Conservation (phyloP, 345 rosid genomes). For the Bruguiera sexangula region DNA sequence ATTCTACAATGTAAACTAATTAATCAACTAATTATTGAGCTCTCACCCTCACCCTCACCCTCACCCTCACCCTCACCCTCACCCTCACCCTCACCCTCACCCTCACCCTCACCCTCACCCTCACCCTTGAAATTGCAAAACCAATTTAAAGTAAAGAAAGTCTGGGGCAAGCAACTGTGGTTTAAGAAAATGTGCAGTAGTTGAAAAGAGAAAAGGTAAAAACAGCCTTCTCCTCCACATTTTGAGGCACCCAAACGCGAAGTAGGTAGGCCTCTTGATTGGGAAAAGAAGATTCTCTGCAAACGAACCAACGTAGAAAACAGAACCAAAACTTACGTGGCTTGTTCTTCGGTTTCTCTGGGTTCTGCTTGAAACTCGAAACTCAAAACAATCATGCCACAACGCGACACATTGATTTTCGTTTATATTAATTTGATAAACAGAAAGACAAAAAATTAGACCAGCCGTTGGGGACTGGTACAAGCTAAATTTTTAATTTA, state of each 20-base stretch:
- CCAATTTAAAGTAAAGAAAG: not conserved
- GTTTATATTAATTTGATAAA: conserved; percentile 17
- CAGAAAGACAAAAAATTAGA: not conserved
- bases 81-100: too few species aligned
- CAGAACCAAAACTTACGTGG: conserved; percentile 22
- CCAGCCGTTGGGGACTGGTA: conserved; percentile 17
- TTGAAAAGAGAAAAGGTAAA: conserved; percentile 46
- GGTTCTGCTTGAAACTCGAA: conserved; percentile 15
- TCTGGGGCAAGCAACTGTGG: not conserved
- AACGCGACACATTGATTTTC: conserved; percentile 33
- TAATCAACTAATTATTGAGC: too few species aligned
- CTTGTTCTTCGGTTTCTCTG: not conserved
- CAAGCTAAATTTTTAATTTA: conserved; percentile 10
- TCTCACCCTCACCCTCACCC: too few species aligned
- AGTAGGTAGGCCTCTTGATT: not conserved
- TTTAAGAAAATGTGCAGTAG: conserved; percentile 29
- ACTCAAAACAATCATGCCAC: conserved; percentile 20
- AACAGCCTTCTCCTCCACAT: conserved; percentile 23
- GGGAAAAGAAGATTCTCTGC: conserved; percentile 36
- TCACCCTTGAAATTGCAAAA: too few species aligned
- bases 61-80: too few species aligned
- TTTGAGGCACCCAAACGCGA: conserved; percentile 22
- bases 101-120: too few species aligned
- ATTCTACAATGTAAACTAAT: too few species aligned
- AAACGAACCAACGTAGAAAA: conserved; percentile 35